phyloP scores from a whole-genome alignment of 768 basidiomycete genomes.

The Clitopilus passeckerianus region DNA sequence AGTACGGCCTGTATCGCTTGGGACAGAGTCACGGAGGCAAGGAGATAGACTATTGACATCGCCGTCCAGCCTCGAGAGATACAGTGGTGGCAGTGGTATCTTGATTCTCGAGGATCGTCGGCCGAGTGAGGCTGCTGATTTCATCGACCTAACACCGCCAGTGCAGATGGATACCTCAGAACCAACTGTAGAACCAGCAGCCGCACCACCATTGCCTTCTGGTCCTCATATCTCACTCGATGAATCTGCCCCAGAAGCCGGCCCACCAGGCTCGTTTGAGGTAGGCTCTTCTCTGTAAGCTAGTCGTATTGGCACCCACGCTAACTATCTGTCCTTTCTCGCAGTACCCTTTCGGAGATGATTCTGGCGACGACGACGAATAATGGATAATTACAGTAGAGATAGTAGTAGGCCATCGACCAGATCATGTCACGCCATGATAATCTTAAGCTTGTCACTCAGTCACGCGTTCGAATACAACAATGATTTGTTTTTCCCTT shows the following conservation, averaged over 20 bases:
- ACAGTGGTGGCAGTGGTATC: slow-evolving; percentile 83
- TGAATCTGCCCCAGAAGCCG: slow-evolving; percentile 67
- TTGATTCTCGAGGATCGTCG: slow-evolving; percentile 73
- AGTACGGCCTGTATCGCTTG: slow-evolving; percentile 71
- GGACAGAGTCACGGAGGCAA: slow-evolving; percentile 13
- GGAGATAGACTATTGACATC: background rate
- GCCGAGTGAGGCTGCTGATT: slow-evolving; percentile 68
- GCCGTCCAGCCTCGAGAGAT: slow-evolving; percentile 43
- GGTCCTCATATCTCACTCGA: slow-evolving; percentile 64
- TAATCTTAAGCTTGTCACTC: slow-evolving; percentile 1
- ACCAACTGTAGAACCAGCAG: slow-evolving; percentile 18
- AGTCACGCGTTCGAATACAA: slow-evolving; percentile 1
- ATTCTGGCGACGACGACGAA: background rate
- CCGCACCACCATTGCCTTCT: slow-evolving; percentile 22
- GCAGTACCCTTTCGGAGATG: slow-evolving; percentile 72
- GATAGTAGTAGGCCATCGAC: background rate
- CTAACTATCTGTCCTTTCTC: slow-evolving; percentile 11
- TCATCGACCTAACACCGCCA: slow-evolving; percentile 54
- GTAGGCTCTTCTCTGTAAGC: slow-evolving; percentile 36
- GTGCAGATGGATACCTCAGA: slow-evolving; percentile 19
- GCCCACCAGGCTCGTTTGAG: slow-evolving; percentile 80
- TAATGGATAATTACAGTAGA: background rate
- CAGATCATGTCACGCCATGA: background rate
- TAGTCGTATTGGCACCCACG: background rate
- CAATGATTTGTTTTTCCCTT: background rate